Conservation (phyloP, 192 early-diverging fungal genomes). For the Umbelopsis sp. region DNA sequence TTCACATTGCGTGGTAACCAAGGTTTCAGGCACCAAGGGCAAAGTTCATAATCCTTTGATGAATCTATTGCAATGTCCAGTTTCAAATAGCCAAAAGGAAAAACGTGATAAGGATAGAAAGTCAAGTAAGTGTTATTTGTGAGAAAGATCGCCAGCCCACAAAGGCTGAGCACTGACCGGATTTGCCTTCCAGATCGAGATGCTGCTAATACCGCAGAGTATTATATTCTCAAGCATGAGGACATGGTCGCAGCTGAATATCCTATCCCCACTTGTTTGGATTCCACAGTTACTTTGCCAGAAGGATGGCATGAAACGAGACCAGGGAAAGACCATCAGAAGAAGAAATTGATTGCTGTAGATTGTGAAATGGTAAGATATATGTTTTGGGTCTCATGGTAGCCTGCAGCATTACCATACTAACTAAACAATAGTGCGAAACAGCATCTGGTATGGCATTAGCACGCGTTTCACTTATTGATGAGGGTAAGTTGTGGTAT, state of each 20-base stretch:
- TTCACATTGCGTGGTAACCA: constrained; percentile 38
- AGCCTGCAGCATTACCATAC: neutral
- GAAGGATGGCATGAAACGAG: constrained; percentile 53
- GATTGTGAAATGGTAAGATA: constrained; percentile 66
- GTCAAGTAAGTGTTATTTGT: constrained; percentile 19
- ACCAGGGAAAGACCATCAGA: constrained; percentile 16
- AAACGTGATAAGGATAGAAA: constrained; percentile 35
- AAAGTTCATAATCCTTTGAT: constrained; percentile 43
- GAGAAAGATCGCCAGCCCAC: neutral
- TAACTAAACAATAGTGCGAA: neutral
- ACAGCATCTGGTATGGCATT: constrained; percentile 41
- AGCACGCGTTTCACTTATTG: constrained; percentile 57
- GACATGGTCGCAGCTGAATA: constrained; percentile 46
- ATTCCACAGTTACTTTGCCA: constrained; percentile 24
- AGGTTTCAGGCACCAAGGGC: constrained; percentile 37
- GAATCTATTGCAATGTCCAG: constrained; percentile 43
- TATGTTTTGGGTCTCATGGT: neutral
- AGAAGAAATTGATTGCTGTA: constrained; percentile 50
- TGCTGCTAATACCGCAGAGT: constrained; percentile 35
- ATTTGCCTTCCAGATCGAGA: neutral
- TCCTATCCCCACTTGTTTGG: constrained; percentile 44
- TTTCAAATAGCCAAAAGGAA: constrained; percentile 42
- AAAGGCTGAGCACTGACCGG: neutral
- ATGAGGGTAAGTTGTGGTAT: constrained; percentile 25
- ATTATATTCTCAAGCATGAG: constrained; percentile 45